These are phyloP conservation scores for Trichosanthes truncata DNA, from an alignment of 306 rosid species.

Conservation along the genomic window DNA sequence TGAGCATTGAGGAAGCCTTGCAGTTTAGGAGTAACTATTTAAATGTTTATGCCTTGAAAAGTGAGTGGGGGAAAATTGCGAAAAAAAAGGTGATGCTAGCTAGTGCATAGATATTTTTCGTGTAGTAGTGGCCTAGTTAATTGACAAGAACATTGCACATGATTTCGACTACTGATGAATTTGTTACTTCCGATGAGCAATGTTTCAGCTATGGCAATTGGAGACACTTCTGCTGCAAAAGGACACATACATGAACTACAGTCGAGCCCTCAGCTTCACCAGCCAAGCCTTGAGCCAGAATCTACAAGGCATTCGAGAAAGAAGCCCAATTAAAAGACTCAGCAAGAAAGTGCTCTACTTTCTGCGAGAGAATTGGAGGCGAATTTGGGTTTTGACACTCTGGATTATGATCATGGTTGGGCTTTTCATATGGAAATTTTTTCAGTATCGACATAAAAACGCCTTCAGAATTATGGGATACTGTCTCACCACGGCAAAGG, in stretches of 20 bases:
- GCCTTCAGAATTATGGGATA: constrained; percentile 69
- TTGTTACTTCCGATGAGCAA: constrained; percentile 3
- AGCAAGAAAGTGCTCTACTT: constrained; percentile 52
- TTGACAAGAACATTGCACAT: not conserved
- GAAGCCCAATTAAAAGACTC: constrained; percentile 51
- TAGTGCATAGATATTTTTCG: not conserved
- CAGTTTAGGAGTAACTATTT: too few relatives aligned
- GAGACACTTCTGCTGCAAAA: constrained; percentile 88
- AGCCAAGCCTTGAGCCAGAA: constrained; percentile 99
- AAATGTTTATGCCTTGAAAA: too few relatives aligned
- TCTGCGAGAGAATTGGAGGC: constrained; percentile 82
- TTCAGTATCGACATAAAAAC: constrained; percentile 50
- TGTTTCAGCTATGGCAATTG: constrained; percentile 88
- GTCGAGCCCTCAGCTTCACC: constrained; percentile 93
- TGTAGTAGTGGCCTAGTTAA: not conserved
- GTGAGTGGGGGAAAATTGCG: not conserved
- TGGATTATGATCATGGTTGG: constrained; percentile 73
- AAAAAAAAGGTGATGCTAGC: not conserved
- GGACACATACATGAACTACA: constrained; percentile 91
- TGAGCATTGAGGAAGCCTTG: too few relatives aligned
- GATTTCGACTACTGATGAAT: not conserved
- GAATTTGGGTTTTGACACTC: constrained; percentile 73
- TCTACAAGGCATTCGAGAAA: constrained; percentile 66
- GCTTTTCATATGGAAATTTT: constrained; percentile 77
- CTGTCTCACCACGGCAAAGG: constrained; percentile 84